phyloP scores from a whole-genome alignment of 1,139 yeast genomes.

The Geotrichum australiense region DNA sequence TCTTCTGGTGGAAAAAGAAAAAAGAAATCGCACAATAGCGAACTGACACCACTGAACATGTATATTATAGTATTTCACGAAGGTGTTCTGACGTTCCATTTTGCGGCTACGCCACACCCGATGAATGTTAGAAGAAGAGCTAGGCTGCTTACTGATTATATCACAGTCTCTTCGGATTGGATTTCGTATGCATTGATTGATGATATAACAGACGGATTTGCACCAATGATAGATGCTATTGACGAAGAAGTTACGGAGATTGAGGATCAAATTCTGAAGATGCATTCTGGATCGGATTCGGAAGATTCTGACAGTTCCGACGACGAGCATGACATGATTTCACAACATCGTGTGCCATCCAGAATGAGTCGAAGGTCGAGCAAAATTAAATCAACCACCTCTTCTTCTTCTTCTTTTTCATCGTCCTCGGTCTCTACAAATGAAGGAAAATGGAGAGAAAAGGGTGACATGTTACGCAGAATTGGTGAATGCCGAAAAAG shows the following conservation, averaged over 20 bases:
- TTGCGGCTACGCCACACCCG: constrained; percentile 93
- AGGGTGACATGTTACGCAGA: constrained; percentile 89
- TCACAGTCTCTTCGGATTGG: constrained; percentile 93
- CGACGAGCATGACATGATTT: constrained; percentile 4
- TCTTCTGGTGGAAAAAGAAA: constrained; percentile 18
- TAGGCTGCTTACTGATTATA: constrained; percentile 74
- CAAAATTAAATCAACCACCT: background rate
- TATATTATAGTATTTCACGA: constrained; percentile 86
- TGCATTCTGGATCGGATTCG: constrained; percentile 65
- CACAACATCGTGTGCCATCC: background rate
- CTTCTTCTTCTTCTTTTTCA: constrained; percentile 2
- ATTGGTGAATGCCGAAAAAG: constrained; percentile 93
- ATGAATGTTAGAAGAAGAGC: constrained; percentile 92
- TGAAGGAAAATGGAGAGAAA: constrained; percentile 56
- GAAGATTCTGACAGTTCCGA: constrained; percentile 4
- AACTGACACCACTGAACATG: constrained; percentile 84
- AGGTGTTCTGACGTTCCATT: constrained; percentile 90
- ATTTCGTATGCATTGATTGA: constrained; percentile 93
- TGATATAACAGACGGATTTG: constrained; percentile 95
- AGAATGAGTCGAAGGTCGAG: background rate
- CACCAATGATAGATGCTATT: constrained; percentile 89
- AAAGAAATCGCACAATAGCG: constrained; percentile 48
- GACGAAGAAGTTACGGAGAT: constrained; percentile 86
- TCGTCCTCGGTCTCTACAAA: constrained; percentile 9
- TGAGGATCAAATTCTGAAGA: constrained; percentile 79